Conservation (phyloP, 2,329 filamentous ascomycete species). For the Fonsecaea nubica region DNA sequence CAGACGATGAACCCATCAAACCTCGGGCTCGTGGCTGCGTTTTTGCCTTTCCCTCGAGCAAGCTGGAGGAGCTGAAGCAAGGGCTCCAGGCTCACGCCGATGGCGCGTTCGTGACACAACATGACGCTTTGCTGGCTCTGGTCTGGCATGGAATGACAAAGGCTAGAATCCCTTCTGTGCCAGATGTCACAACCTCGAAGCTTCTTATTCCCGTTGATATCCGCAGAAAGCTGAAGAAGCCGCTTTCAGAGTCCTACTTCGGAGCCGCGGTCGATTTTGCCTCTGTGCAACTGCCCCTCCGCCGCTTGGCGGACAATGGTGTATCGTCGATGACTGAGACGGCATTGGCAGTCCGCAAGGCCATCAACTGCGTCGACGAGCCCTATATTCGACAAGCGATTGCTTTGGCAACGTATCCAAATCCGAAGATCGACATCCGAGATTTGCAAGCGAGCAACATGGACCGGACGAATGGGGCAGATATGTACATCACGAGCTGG, state of each 20-base stretch:
- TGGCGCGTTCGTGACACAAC: slow-evolving; percentile 25
- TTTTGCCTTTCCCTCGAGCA: slow-evolving; percentile 30
- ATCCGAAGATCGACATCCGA: slow-evolving; percentile 34
- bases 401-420: slow-evolving; percentile 33
- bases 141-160: slow-evolving; percentile 47
- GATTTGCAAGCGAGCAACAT: slow-evolving; percentile 41
- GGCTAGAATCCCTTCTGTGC: slow-evolving; percentile 44
- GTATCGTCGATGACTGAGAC: slow-evolving; percentile 44
- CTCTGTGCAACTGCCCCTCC: slow-evolving; percentile 39
- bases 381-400: slow-evolving; percentile 42
- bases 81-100: slow-evolving; percentile 16
- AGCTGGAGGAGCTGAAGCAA: slow-evolving; percentile 26
- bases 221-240: slow-evolving; percentile 46
- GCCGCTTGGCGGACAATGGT: slow-evolving; percentile 40
- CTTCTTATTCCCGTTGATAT: slow-evolving; percentile 51
- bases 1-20: slow-evolving; percentile 10
- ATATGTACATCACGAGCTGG: slow-evolving; percentile 42
- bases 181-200: slow-evolving; percentile 44
- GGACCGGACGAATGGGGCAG: slow-evolving; percentile 38
- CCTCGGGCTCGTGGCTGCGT: slow-evolving; percentile 37
- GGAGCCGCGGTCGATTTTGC: slow-evolving; percentile 52
- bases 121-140: slow-evolving; percentile 43
- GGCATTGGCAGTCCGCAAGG: slow-evolving; percentile 46
- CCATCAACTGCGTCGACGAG: slow-evolving; percentile 44
- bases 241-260: slow-evolving; percentile 47